These are phyloP conservation scores for Blastobotrys attinorum DNA, from an alignment of 805 yeast genomes.

Conservation along the genomic window DNA sequence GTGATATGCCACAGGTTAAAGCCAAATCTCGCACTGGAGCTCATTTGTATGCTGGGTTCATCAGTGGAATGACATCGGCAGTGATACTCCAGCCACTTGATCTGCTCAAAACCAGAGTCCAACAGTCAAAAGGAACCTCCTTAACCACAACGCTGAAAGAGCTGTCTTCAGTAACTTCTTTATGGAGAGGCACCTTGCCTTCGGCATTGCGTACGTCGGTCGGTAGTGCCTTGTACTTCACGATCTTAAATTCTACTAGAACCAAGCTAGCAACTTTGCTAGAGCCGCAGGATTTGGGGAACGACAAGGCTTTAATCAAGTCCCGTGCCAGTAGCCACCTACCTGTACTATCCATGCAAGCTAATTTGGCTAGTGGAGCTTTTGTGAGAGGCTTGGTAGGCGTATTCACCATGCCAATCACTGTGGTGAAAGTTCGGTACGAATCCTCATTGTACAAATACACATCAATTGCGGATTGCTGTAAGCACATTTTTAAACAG, in stretches of 20 bases:
- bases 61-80: conserved; percentile 79
- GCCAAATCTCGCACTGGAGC: too few species aligned
- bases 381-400: conserved; percentile 77
- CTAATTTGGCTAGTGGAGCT: conserved; percentile 72
- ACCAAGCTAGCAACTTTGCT: conserved; percentile 35
- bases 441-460: conserved; percentile 77
- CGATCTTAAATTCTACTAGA: conserved; percentile 60
- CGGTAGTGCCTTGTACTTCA: conserved; percentile 81
- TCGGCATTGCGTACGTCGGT: conserved; percentile 83
- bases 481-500: conserved; percentile 42
- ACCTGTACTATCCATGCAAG: conserved; percentile 63
- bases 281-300: conserved; percentile 7
- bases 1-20: too few species aligned
- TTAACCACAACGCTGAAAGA: conserved; percentile 19
- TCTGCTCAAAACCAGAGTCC: conserved; percentile 78
- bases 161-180: conserved; percentile 29
- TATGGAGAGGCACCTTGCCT: conserved; percentile 94
- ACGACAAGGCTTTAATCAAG: neutral
- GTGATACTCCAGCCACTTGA: conserved; percentile 82
- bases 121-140: conserved; percentile 38
- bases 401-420: conserved; percentile 85
- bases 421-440: conserved; percentile 79
- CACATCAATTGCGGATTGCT: conserved; percentile 54
- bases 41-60: conserved; percentile 73
- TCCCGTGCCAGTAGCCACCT: conserved; percentile 25